These are phyloP conservation scores for Vararia minispora DNA, from an alignment of 768 basidiomycete genomes.

Conservation along the genomic window DNA sequence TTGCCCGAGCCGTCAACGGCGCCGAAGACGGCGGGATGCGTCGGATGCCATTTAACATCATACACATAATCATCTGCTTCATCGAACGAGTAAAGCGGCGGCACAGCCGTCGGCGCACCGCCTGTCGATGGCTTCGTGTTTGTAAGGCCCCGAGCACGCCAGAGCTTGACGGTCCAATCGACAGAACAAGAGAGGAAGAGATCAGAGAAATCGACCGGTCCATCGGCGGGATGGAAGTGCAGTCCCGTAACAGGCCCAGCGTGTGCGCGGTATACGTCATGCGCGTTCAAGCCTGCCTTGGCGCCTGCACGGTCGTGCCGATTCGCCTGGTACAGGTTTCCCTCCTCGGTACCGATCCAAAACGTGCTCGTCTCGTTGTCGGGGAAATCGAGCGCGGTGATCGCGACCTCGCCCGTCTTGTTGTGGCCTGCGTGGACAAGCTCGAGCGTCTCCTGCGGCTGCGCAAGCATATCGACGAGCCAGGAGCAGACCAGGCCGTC, in stretches of 20 bases:
- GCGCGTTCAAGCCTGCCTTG: slow-evolving; percentile 90
- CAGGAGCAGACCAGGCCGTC: slow-evolving; percentile 97
- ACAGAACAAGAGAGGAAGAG: slow-evolving; percentile 87
- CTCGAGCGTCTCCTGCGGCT: slow-evolving; percentile 97
- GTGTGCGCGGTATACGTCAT: slow-evolving; percentile 90
- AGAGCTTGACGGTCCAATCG: slow-evolving; percentile 98
- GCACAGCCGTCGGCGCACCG: slow-evolving; percentile 36
- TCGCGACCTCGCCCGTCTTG: slow-evolving; percentile 94
- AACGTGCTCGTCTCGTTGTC: slow-evolving; percentile 95
- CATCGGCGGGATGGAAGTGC: slow-evolving; percentile 87
- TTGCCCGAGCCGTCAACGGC: slow-evolving; percentile 90
- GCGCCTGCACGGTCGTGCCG: slow-evolving; percentile 94
- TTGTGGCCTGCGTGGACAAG: slow-evolving; percentile 83
- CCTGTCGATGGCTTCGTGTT: slow-evolving; percentile 68
- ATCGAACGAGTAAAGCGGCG: slow-evolving; percentile 88
- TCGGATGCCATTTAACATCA: slow-evolving; percentile 96
- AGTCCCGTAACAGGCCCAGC: slow-evolving; percentile 90
- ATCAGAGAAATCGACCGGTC: slow-evolving; percentile 92
- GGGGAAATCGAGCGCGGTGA: slow-evolving; percentile 90
- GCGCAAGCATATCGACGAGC: slow-evolving; percentile 97
- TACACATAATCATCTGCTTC: slow-evolving; percentile 99
- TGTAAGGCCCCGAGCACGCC: slow-evolving; percentile 75
- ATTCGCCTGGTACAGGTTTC: slow-evolving; percentile 93
- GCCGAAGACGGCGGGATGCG: slow-evolving; percentile 90
- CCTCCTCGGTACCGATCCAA: slow-evolving; percentile 98